phyloP scores from a whole-genome alignment of 768 basidiomycete species.

The Pleurotus sapidus region DNA sequence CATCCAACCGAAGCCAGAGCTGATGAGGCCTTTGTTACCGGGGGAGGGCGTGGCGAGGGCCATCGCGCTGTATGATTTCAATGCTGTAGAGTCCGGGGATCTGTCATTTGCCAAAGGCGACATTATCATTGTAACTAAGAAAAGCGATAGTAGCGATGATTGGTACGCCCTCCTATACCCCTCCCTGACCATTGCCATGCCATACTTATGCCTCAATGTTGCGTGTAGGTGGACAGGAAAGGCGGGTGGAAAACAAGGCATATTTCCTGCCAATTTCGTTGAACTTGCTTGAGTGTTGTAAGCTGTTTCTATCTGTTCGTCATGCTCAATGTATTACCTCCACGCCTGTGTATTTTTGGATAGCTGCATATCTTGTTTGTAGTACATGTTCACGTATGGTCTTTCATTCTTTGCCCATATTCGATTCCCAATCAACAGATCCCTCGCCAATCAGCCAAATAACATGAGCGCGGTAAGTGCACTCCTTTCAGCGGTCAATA shows the following conservation, averaged over 20 bases:
- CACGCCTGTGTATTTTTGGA: too few species aligned
- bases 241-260: conserved; percentile 52
- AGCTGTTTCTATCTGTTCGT: neutral
- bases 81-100: conserved; percentile 75
- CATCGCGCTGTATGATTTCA: conserved; percentile 72
- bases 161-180: conserved; percentile 45
- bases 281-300: conserved; percentile 42
- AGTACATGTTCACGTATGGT: too few species aligned
- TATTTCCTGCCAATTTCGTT: conserved; percentile 87
- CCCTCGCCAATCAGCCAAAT: too few species aligned
- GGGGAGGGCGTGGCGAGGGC: conserved; percentile 67
- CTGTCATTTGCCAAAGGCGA: conserved; percentile 76
- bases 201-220: neutral
- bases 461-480: too few species aligned
- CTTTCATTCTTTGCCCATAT: too few species aligned
- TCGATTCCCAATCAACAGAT: too few species aligned
- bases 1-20: conserved; percentile 48
- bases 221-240: conserved; percentile 74
- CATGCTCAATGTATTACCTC: neutral
- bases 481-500: too few species aligned
- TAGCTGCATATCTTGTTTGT: too few species aligned
- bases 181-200: neutral
- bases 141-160: conserved; percentile 69
- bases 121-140: conserved; percentile 65
- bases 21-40: conserved; percentile 44